Base-by-base conservation (phyloP, 2,329 filamentous ascomycete species). In the Apiospora koreana region DNA sequence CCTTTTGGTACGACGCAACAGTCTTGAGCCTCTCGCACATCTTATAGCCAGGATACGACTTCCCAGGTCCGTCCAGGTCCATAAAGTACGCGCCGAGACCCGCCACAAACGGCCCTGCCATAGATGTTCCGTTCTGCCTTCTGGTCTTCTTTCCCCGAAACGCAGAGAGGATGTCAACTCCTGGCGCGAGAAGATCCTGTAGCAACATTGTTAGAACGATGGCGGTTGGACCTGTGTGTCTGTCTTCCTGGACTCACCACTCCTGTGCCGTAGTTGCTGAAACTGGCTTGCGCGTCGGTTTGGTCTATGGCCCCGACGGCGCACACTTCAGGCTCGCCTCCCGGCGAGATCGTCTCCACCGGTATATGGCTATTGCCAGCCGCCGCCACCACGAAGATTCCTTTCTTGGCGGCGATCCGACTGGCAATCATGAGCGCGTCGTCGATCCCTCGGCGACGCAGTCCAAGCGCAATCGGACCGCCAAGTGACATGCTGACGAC, bases 101-200 rank as follows among this genome's bases (percentile, higher is more conserved):
- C n/a, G 84, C 81, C 68, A 88, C 80, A 70, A 87, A 85, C 2
- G 87, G 87, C 10, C 82, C 78, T 12, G 87, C 84, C 85, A 88
- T 88, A 0, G 83, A 87, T 2, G 87, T 89, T 28, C 87, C 87
- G 1, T 80, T 83, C 67, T 85, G 79, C 1, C 73, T 1, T 1
- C 2, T 78, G 76, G 64, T 79, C 79, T 80, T 81, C 87, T 0
- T 31, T 3, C 28, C 9, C 2, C 9, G 45, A 21, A 21, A 68
- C 31, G 85, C 74, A 2, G 84, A 86, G 0, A 83, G 71, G 38
- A 75, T 46, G 48, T 48, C 35, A 38, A 73, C 69, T 41, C 72
- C 74, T 31, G 74, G 74, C 38, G 72, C 74, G 25, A 68, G 70
- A 10, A 74, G 54, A 64, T 74, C 72, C 54, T 62, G 31, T 5